Evolutionary conservation across 176 grass and related monocot genomes (phyloP).

Genomic region (Rhynchospora breviuscula): DNA sequence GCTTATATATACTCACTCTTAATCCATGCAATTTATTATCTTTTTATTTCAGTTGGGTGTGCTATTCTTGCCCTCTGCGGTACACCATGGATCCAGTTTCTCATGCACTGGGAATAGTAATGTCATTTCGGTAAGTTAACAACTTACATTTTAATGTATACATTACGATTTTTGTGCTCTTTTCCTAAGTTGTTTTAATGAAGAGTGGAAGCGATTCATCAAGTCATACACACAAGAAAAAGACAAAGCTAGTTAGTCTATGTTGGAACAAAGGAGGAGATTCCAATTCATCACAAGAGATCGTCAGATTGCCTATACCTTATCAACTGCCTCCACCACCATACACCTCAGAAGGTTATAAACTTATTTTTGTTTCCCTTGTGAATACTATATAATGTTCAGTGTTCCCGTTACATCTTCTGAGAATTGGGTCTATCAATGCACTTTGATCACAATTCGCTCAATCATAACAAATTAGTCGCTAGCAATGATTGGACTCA

Average conservation of each 20-base stretch:
- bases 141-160: neutral
- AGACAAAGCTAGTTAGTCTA: slow-evolving; percentile 61
- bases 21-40: neutral
- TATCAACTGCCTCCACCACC: slow-evolving; percentile 74
- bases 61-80: slow-evolving; percentile 61
- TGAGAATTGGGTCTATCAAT: neutral
- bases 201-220: slow-evolving; percentile 21
- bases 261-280: slow-evolving; percentile 47
- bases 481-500: neutral
- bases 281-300: slow-evolving; percentile 19
- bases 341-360: slow-evolving; percentile 55
- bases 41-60: slow-evolving; percentile 60
- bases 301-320: slow-evolving; percentile 67
- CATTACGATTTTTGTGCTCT: neutral
- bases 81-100: slow-evolving; percentile 30
- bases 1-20: neutral
- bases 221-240: slow-evolving; percentile 16
- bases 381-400: neutral
- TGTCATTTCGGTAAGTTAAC: slow-evolving; percentile 26
- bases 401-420: neutral
- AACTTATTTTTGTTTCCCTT: neutral
- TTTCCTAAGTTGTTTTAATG: neutral
- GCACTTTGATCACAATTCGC: neutral
- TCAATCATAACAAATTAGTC: neutral
- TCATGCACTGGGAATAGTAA: slow-evolving; percentile 50